These are phyloP conservation scores for Paraphoma sp. DNA, from an alignment of 2,329 filamentous ascomycete species.

Conservation along the genomic window DNA sequence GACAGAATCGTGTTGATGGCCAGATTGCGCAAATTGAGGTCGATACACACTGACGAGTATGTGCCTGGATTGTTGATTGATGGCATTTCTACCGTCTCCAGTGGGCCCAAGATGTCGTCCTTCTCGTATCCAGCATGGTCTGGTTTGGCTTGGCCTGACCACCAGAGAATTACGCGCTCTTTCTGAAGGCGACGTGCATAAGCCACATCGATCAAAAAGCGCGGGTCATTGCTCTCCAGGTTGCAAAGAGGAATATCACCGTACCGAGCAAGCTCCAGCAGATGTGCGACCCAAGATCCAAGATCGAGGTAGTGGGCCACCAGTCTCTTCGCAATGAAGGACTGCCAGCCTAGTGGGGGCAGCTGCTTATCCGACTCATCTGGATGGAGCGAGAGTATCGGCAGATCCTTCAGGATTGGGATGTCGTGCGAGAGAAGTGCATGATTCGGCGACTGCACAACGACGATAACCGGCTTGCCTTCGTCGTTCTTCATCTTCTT, in stretches of 20 bases:
- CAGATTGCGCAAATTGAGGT: conserved; percentile 90
- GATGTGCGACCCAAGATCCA: conserved; percentile 89
- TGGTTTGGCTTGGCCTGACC: conserved; percentile 84
- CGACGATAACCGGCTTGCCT: conserved; percentile 77
- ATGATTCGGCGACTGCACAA: conserved; percentile 88
- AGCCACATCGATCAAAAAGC: conserved; percentile 93
- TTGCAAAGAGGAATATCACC: conserved; percentile 96
- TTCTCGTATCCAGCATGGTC: conserved; percentile 96
- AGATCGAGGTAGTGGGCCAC: conserved; percentile 90
- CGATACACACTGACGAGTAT: conserved; percentile 95
- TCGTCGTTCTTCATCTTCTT: conserved; percentile 93
- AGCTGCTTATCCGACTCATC: conserved; percentile 85
- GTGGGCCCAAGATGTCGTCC: conserved; percentile 81
- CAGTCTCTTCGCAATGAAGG: conserved; percentile 82
- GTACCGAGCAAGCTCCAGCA: conserved; percentile 86
- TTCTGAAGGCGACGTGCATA: conserved; percentile 90
- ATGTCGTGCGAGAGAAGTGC: conserved; percentile 84
- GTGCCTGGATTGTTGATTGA: conserved; percentile 91
- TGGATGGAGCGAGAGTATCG: conserved; percentile 79
- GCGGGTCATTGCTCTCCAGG: conserved; percentile 89
- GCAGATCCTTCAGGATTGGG: conserved; percentile 82
- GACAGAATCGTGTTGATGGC: conserved; percentile 98
- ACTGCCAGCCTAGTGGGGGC: conserved; percentile 92
- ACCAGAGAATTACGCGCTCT: conserved; percentile 96
- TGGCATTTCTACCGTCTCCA: conserved; percentile 91